phyloP scores from a whole-genome alignment of 306 rosid species.

The Quercus ilex region DNA sequence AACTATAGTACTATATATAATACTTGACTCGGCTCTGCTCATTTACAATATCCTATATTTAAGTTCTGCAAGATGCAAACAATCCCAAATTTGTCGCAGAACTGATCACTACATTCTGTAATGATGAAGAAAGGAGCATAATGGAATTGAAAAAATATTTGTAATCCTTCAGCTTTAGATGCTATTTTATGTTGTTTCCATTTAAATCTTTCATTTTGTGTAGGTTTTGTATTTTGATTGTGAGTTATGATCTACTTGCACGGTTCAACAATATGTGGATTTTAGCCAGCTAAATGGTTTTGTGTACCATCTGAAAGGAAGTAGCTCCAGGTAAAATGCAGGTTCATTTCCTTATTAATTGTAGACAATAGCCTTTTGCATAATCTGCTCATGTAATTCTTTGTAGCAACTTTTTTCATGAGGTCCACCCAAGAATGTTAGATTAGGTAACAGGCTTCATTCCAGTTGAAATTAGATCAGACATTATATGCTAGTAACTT shows the following conservation, averaged over 20 bases:
- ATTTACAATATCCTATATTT: too few species aligned
- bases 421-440: too few species aligned
- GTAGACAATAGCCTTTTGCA: too few species aligned
- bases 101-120: slow-evolving; percentile 6
- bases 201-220: background rate
- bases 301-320: slow-evolving; percentile 23
- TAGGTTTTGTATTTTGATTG: background rate
- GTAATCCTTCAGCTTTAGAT: slow-evolving; percentile 1
- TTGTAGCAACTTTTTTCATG: too few species aligned
- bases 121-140: background rate
- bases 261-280: slow-evolving; percentile 11
- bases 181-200: background rate
- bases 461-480: too few species aligned
- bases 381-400: too few species aligned
- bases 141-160: background rate
- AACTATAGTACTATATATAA: too few species aligned
- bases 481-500: too few species aligned
- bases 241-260: background rate
- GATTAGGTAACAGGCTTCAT: too few species aligned
- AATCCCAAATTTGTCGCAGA: slow-evolving; percentile 21
- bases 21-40: too few species aligned
- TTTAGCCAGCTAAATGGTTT: background rate
- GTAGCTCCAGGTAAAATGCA: slow-evolving; percentile 14
- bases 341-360: background rate
- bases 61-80: slow-evolving; percentile 4